phyloP scores from a whole-genome alignment of 345 rosid genomes.

The Chamaenerion angustifolium region DNA sequence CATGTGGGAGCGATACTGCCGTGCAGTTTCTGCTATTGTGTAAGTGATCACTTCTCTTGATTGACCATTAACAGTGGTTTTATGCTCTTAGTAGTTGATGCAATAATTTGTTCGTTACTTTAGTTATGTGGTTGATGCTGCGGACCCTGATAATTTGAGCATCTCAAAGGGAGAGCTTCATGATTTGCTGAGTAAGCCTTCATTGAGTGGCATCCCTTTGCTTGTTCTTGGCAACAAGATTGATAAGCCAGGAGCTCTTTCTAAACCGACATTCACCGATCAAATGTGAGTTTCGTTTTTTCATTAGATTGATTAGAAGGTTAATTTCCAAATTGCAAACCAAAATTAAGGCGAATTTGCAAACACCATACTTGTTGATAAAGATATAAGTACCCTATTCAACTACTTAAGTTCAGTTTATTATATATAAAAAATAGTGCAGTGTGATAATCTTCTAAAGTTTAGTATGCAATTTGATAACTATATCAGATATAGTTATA shows the following conservation, averaged over 20 bases:
- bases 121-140: slow-evolving; percentile 93
- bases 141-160: slow-evolving; percentile 62
- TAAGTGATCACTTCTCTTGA: slow-evolving; percentile 16
- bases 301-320: no score
- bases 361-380: no score
- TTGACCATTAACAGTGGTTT: background rate
- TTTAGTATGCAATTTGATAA: no score
- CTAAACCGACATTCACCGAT: slow-evolving; percentile 91
- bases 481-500: no score
- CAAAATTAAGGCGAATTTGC: no score
- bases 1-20: slow-evolving; percentile 99
- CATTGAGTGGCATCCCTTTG: slow-evolving; percentile 73
- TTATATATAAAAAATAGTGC: no score
- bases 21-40: slow-evolving; percentile 94
- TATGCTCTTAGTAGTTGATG: background rate
- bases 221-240: slow-evolving; percentile 91
- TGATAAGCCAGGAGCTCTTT: slow-evolving; percentile 89
- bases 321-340: no score
- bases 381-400: no score
- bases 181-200: slow-evolving; percentile 72
- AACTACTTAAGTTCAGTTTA: no score
- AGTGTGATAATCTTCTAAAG: no score
- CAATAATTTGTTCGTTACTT: background rate
- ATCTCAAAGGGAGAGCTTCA: slow-evolving; percentile 74
- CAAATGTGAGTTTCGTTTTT: slow-evolving; percentile 52